Base-by-base conservation (phyloP, 73 alveolate species). In the Halteria grandinella region DNA sequence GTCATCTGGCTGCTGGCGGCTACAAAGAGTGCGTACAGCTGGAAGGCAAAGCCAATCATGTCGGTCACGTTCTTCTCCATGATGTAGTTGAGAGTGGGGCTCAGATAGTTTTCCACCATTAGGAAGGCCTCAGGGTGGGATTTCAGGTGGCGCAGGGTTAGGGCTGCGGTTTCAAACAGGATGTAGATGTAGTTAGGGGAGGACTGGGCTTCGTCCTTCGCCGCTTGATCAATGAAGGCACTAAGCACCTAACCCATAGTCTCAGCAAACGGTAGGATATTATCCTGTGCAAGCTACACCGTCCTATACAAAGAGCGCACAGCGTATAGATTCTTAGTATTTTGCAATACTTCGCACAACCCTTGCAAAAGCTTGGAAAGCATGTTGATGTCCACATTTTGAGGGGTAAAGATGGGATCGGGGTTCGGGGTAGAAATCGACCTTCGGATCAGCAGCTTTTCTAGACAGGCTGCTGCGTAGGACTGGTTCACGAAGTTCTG, bases 391-490 rank as follows among this genome's bases (percentile, higher is more conserved):
- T 66, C 80, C 43, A 44, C 25, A 47, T 41, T 66, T 15, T 66
- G 25, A 25, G 52, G 80, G 28, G 64, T 66, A 32, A 41, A 44
- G n/a, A 66, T 66, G 32, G 47, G 5, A 33, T 34, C 52, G 6
- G 15, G 4, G 57, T 51, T 37, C 18, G 1, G 49, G n/a, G n/a
- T n/a, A n/a, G n/a, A n/a, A n/a, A n/a, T 18, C 10, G 58, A 29
- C 52, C 39, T 73, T 55, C 64, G 52, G 4, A 54, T 32, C 32
- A 73, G 33, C 17, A 75, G 66, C 44, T 75, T 75, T 47, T 75
- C 87, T 18, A 75, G 55, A 20, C 77, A 40, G 11, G 79, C 87
- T 41, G 87, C 87, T 11, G 87, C 78, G 49, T 75, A 75, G 28
- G 87, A 75, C n/a, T 66, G 21, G 51, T 66, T 66, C 12, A 66